phyloP scores from a whole-genome alignment of 805 yeast species.

The Helenozyma baotianmanensis region DNA sequence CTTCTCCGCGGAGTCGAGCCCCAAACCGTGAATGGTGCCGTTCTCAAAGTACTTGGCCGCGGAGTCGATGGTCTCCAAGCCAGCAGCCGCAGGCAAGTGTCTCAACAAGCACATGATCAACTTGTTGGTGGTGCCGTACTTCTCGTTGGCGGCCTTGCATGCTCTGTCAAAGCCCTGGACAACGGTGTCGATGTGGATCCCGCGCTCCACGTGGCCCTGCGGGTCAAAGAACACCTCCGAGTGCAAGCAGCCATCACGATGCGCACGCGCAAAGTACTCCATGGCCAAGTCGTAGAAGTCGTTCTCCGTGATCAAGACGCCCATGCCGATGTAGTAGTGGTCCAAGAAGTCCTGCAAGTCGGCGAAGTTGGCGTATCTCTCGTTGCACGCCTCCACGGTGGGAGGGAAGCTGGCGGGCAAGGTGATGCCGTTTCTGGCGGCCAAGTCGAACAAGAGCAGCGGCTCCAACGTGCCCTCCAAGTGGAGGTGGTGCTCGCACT shows the following conservation, averaged over 20 bases:
- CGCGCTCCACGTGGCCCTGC: constrained; percentile 74
- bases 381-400: constrained; percentile 47
- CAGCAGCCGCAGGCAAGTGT: constrained; percentile 61
- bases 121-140: constrained; percentile 62
- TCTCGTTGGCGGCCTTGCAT: constrained; percentile 52
- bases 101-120: constrained; percentile 79
- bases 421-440: constrained; percentile 55
- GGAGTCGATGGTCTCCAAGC: constrained; percentile 51
- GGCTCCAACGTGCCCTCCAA: constrained; percentile 81
- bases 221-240: constrained; percentile 82
- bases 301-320: constrained; percentile 61
- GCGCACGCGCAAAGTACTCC: constrained; percentile 61
- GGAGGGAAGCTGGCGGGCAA: constrained; percentile 64
- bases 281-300: constrained; percentile 79
- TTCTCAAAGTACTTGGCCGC: constrained; percentile 49
- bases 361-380: constrained; percentile 55
- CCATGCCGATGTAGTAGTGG: constrained; percentile 77
- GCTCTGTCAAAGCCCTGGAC: constrained; percentile 67
- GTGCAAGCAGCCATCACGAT: constrained; percentile 57
- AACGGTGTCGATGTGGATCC: constrained; percentile 54
- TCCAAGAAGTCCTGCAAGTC: constrained; percentile 76
- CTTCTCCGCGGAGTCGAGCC: constrained; percentile 76
- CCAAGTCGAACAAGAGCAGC: constrained; percentile 63
- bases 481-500: constrained; percentile 85
- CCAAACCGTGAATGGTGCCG: constrained; percentile 70